Base-by-base conservation (phyloP, 192 early-diverging fungal species). In the Coemansia sp. region DNA sequence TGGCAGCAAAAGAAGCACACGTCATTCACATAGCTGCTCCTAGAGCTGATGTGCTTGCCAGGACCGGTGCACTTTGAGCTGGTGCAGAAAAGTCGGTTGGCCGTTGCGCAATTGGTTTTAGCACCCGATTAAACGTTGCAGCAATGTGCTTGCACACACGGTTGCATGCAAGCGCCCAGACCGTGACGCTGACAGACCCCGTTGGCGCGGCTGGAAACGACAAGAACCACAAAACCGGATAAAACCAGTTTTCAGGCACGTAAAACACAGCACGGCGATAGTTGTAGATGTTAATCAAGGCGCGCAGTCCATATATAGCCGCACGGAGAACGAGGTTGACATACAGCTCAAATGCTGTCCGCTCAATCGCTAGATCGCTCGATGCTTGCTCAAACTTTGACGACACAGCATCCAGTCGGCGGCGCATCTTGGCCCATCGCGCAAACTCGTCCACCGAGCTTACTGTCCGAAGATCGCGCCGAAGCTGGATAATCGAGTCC, bases 371-470 rank as follows among this genome's bases (percentile, higher is more conserved):
- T 41, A 91, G 85, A 32, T 90, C 87, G 62, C 86, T 84, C 8
- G 82, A 80, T 22, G 76, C 58, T 37, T 80, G 84, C 56, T 94
- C 91, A 49, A 90, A 87, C 57, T 88, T 87, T n/a, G 86, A 85
- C 12, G 90, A 85, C 47, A 82, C 71, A 37, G 87, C 86, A 71
- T 96, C 94, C 62, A 93, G 83, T 65, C 87, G 86, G 68, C 94
- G 87, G 45, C 91, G 87, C 69, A 94, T 69, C 81, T 93, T 94
- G 46, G 94, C 94, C 94, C 94, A 96, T 75, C 88, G 89, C 22
- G 94, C 92, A 86, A 96, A 96, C 83, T 94, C 88, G 74, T 96
- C 93, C 80, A 90, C 91, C 0, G 90, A 90, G 40, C 89, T 92
- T 45, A 90, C 91, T 47, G 77, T 65, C 39, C 80, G 73, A 39